Base-by-base conservation (phyloP, 495 filamentous ascomycete genomes). In the Bathelium albidoporum region DNA sequence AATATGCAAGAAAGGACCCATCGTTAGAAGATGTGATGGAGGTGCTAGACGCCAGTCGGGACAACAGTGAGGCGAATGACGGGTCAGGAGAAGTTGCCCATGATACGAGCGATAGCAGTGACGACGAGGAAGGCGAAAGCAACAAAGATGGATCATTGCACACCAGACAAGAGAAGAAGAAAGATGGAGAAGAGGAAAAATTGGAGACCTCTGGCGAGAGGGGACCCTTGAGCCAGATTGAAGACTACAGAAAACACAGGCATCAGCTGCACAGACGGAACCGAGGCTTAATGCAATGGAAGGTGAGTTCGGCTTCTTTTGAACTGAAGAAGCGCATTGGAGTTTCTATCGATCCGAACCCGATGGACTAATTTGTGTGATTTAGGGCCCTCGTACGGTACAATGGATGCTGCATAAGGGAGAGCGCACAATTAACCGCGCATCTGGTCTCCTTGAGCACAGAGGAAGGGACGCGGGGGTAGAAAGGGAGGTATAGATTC, bases 11-110 rank as follows among this genome's bases (percentile, higher is more conserved):
- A 34, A 79, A 77, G 53, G 80, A 80, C 59, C 58, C 62, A 3
- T 77, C 84, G 44, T 65, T 87, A 44, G 72, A 74, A 24, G 78
- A 82, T 43, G 79, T 87, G 0, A 81, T 86, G 74, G 84, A 88
- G 68, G 83, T 85, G 11, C 73, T 87, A 45, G 81, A 85, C 45
- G 81, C 79, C 2, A 80, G 81, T n/a, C 76, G 78, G 32, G 85
- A 87, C 77, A 73, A 32, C 60, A 65, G 62, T 28, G 65, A 45
- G 12, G 58, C 64, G 12, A 49, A 62, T 5, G 60, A 68, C 5
- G 26, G 24, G 2, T 26, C 55, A 32, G 59, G 49, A 20, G 58
- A 60, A 26, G 5, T 32, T 41, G 22, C 22, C 24, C 53, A 59
- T 65, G 58, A 70, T 68, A 64, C 55, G 44, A 61, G 62, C 65